Percentiles rank a stretch among this genome's conserved stretches.
phyloP scores from a whole-genome alignment of 1,284 basidiomycete genomes.

The Psilocybe mexicana region DNA sequence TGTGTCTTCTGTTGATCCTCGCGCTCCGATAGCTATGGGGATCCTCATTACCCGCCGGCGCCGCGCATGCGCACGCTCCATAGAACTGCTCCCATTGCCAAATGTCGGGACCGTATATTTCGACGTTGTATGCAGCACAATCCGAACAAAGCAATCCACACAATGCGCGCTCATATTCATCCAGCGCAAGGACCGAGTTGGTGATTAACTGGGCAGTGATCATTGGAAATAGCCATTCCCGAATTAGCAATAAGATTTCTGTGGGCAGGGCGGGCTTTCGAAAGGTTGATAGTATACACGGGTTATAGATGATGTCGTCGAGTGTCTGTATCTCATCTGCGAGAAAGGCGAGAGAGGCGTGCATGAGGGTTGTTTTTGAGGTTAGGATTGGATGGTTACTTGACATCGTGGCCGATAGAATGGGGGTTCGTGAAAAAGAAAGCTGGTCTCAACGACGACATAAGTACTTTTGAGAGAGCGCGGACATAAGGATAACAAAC shows the following conservation, averaged over 20 bases:
- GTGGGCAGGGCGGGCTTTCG: constrained; percentile 39
- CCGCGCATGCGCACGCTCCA: constrained; percentile 40
- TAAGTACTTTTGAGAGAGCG: constrained; percentile 20
- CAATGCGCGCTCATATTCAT: constrained; percentile 40
- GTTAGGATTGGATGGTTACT: constrained; percentile 23
- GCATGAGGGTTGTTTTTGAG: constrained; percentile 43
- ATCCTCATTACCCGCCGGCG: constrained; percentile 10
- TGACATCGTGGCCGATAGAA: constrained; percentile 10
- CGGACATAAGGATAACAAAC: constrained; percentile 27
- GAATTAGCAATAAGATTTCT: constrained; percentile 50
- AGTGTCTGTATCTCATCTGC: constrained; percentile 44
- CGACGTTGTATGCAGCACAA: constrained; percentile 46
- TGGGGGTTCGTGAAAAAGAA: constrained; percentile 1
- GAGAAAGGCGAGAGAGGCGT: constrained; percentile 49
- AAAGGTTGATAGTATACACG: constrained; percentile 11
- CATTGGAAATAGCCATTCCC: constrained; percentile 37
- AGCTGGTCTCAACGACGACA: constrained; percentile 6
- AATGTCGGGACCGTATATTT: constrained; percentile 48
- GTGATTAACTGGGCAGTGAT: constrained; percentile 36
- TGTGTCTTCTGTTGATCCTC: constrained; percentile 2
- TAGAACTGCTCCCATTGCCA: constrained; percentile 49
- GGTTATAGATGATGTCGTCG: constrained; percentile 38
- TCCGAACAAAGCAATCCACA: constrained; percentile 44
- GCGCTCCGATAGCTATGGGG: constrained; percentile 7
- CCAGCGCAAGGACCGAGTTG: constrained; percentile 38